Evolutionary conservation across 768 basidiomycete genomes (phyloP), one percentile per base, ranked within the genome.

Genomic region (Boletus reticulatus): DNA sequence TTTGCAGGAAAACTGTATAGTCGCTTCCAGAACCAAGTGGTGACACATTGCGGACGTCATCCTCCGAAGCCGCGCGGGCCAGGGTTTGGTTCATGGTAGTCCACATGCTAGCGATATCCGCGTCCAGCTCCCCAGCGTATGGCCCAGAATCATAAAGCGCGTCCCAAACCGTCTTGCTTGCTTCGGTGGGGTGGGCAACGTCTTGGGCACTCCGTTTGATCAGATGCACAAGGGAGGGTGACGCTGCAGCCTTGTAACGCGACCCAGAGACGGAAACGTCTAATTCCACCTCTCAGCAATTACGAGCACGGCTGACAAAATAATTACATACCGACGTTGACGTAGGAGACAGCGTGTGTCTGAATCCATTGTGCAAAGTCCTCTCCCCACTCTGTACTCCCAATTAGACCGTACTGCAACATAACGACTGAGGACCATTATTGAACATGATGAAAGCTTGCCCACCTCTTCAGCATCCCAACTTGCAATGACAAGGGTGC

Each of bases 311-410:
- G 37, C 24, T 9, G 3, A 50, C 31, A 27, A 41, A 50, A 9
- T 20, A 22, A 32, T 19, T n/a, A 63, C 73, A 37, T 65, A 75
- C 78, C 84, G 24, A 94, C 78, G 66, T 97, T 97, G 54, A 97
- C 70, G 66, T 98, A 98, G 14, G 90, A 81, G 16, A 91, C 93
- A 43, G 87, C 89, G 58, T 95, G 82, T 27, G 85, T 75, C 22
- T 82, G 78, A 42, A 98, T 83, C 84, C 88, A 95, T 20, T 82
- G 77, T 0, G 84, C 71, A 67, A 96, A 98, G 68, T 98, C 96
- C 70, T 97, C 95, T 10, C 86, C 92, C 82, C 88, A 96, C 72
- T 98, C 94, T 4, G 92, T 95, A 64, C 87, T 89, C 27, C 95
- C 95, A 37, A 92, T 68, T 41, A 93, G 78, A 24, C 89, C 90